Base-by-base conservation (phyloP, 2,329 filamentous ascomycete species). In the Tolypocladium ovalisporum region DNA sequence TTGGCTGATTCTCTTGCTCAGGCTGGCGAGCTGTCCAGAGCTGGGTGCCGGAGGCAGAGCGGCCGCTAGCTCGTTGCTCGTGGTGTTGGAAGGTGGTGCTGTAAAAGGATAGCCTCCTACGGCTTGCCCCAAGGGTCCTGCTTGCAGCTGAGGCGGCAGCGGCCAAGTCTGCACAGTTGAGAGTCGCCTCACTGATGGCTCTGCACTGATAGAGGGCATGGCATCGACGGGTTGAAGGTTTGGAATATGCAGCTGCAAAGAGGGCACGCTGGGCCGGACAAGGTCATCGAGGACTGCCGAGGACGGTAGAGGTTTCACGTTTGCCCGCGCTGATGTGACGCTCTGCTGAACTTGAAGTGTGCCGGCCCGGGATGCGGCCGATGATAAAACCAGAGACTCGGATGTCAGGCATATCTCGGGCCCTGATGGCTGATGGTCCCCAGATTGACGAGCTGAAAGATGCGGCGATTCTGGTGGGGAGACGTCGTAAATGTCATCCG, bases 91-190 rank as follows among this genome's bases (percentile, higher is more conserved):
- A 5, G 70, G 65, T 6, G 76, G 74, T 0, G 73, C 75, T 10
- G 76, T 77, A 56, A 70, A 73, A 1, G 76, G 74, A 60, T 76
- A 73, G 5, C 29, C 47, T 4, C 69, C 72, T 17, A 59, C 62
- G 27, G 63, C 60, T 22, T 55, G 53, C 40, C 56, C 71, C 13
- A 59, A 54, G 22, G 63, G 59, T 22, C 64, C 60, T 54, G 60
- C 56, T 27, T 68, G 65, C 17, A 64, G 56, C 22, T 64, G 57
- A 17, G 68, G 66, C 24, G 62, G 66, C 22, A 68, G 71, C 29
- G 80, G 79, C 79, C 80, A 82, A 10, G 79, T 81, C 60, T 68
- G 69, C 15, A 66, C 63, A 57, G 70, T 73, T 22, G 71, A 71
- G 34, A 71, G 52, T 22, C 69, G 66, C 59, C 64, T 68, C 39